Evolutionary conservation across 2,329 filamentous ascomycete species (phyloP), one percentile per base, ranked within the genome.

Genomic region (Torrubiellomyces zombiae): DNA sequence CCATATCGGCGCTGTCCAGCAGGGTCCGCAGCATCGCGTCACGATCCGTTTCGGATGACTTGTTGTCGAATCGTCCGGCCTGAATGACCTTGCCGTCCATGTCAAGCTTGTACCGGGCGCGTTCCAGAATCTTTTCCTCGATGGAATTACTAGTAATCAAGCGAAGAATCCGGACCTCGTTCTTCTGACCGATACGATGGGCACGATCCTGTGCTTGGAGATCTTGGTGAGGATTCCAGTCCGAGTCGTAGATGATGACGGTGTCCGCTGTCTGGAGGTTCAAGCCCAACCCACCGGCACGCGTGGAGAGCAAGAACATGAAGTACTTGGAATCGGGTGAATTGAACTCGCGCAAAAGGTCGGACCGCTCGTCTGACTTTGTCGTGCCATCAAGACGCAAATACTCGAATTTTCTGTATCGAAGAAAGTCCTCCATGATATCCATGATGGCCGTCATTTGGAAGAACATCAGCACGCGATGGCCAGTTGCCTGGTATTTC

Each of bases 361-460:
- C 83, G 2, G 85, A 94, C 37, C 89, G 81, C 53, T 98, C 89
- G 44, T 98, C 89, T 1, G 89, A 85, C 50, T 98, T 98, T 22
- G 89, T 98, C 1, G 83, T 89, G 58, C 89, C 89, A 44, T 98
- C 89, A 31, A 98, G 63, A 47, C 89, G 83, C 37, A 98, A 64
- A 47, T 92, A 98, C 43, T 78, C 66, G 38, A 93, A 63, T 23
- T 75, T 77, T 35, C 81, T 70, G 43, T 82, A 76, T 4, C 86
- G 76, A 33, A 98, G 55, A 49, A 92, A 98, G 48, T 98, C 89
- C 42, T 98, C 89, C 89, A 98, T 95, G 44, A 98, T 98, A 54
- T 98, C 93, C 89, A 98, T 98, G 47, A 98, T 98, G 33, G 92
- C 85, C 4, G 89, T 98, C 89, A 98, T 98, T 51, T 98, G 89